These are phyloP conservation scores for Linnemannia zychae DNA, from an alignment of 192 early-diverging fungal species.

Conservation along the genomic window DNA sequence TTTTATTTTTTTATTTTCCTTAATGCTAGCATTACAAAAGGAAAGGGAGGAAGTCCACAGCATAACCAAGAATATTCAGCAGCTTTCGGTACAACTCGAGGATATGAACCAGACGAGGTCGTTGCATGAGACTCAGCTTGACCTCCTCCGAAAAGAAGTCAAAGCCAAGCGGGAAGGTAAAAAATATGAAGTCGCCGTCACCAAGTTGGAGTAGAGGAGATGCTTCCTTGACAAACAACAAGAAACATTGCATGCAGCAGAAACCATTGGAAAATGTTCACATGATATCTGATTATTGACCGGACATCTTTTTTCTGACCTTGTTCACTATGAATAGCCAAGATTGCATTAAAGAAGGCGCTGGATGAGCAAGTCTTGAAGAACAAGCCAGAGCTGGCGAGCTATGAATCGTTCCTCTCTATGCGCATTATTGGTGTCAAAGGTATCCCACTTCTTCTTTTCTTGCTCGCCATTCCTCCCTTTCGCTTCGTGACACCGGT, in stretches of 20 bases:
- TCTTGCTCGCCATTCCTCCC: neutral
- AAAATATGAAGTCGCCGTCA: neutral
- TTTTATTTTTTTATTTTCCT: neutral
- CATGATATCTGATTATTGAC: constrained; percentile 1
- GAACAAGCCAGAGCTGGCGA: constrained; percentile 70
- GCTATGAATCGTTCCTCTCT: constrained; percentile 67
- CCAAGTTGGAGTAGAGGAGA: too few relatives aligned
- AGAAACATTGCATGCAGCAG: constrained; percentile 1
- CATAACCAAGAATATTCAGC: constrained; percentile 57
- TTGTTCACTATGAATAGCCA: constrained; percentile 28
- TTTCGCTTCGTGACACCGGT: neutral
- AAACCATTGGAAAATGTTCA: constrained; percentile 1
- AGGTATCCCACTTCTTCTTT: constrained; percentile 16
- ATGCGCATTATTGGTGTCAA: constrained; percentile 60
- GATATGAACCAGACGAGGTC: constrained; percentile 48
- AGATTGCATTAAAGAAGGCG: constrained; percentile 61
- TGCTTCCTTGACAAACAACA: neutral
- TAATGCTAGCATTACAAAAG: constrained; percentile 55
- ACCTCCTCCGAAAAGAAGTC: constrained; percentile 61
- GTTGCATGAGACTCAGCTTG: constrained; percentile 56
- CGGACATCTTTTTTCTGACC: neutral
- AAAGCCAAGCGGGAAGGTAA: constrained; percentile 62
- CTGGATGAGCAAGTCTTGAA: constrained; percentile 62
- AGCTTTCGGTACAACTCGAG: constrained; percentile 57
- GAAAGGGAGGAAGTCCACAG: constrained; percentile 63